phyloP scores from a whole-genome alignment of 176 grass and related monocot genomes.

The Carex kokanica region DNA sequence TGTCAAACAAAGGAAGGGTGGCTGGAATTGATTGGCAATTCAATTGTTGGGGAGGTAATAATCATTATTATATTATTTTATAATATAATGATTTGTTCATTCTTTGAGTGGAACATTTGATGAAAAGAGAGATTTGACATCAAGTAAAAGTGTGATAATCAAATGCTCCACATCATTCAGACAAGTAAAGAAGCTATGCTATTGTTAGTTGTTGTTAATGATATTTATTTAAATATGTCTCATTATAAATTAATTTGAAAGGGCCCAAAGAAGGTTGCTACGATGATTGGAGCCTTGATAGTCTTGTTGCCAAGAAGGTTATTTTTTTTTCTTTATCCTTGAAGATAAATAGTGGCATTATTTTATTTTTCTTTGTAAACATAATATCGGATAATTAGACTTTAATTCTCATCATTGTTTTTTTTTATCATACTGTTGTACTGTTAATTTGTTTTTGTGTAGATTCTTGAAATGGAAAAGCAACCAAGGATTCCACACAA shows the following conservation, averaged over 20 bases:
- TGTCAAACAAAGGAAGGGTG: conserved; percentile 38
- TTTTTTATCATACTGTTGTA: not conserved
- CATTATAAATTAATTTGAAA: conserved; percentile 30
- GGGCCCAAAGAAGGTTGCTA: conserved; percentile 60
- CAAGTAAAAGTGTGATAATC: not conserved
- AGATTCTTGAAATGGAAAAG: conserved; percentile 75
- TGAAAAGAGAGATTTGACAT: not conserved
- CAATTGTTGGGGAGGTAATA: conserved; percentile 93
- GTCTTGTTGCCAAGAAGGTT: conserved; percentile 61
- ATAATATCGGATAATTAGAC: not conserved
- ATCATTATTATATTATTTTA: not conserved
- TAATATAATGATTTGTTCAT: not conserved
- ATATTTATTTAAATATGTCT: conserved; percentile 21
- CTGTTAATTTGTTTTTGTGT: not conserved
- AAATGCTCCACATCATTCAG: not conserved
- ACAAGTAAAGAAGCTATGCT: not conserved
- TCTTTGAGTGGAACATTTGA: not conserved
- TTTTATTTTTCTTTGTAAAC: not conserved
- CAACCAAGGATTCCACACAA: conserved; percentile 57
- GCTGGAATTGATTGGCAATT: conserved; percentile 96
- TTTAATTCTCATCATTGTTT: not conserved
- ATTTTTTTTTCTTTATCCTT: conserved; percentile 13
- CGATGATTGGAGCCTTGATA: conserved; percentile 79
- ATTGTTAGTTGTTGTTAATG: not conserved
- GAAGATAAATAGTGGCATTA: not conserved